phyloP scores from a whole-genome alignment of 2,329 filamentous ascomycete species.

The Ophiocordyceps camponoti-floridani region DNA sequence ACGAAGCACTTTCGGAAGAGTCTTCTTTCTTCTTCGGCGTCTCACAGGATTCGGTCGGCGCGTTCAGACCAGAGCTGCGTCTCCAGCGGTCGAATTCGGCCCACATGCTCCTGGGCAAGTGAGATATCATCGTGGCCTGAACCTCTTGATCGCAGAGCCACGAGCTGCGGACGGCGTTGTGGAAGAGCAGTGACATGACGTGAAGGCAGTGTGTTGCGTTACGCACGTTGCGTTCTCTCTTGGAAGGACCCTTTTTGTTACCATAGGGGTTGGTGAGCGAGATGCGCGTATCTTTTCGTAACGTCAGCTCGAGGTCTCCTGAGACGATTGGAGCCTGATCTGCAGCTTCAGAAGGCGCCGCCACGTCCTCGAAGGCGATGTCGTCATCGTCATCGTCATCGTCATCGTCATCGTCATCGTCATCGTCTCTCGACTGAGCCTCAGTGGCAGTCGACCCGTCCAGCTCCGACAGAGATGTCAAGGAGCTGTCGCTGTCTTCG shows the following conservation, averaged over 20 bases:
- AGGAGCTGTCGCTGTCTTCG: conserved; percentile 26
- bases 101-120: conserved; percentile 49
- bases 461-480: conserved; percentile 36
- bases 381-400: conserved; percentile 24
- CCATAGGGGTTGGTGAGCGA: conserved; percentile 42
- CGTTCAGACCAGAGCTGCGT: conserved; percentile 44
- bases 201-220: conserved; percentile 73
- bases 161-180: conserved; percentile 70
- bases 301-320: conserved; percentile 57
- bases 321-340: conserved; percentile 29
- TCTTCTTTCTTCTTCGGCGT: conserved; percentile 5
- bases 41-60: conserved; percentile 13
- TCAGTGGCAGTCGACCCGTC: conserved; percentile 32
- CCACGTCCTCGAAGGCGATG: conserved; percentile 44
- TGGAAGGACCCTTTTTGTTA: conserved; percentile 68
- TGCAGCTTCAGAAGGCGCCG: conserved; percentile 39
- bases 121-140: conserved; percentile 58
- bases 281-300: conserved; percentile 41
- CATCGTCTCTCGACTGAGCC: conserved; percentile 16
- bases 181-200: conserved; percentile 73
- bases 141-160: conserved; percentile 68
- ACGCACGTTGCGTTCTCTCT: conserved; percentile 64
- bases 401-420: conserved; percentile 21
- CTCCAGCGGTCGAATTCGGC: conserved; percentile 60
- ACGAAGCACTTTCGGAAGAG: conserved; percentile 1